A percentile compares a stretch with the other conserved stretches of the same genome.
phyloP scores from a whole-genome alignment of 345 rosid genomes.

The Populus nigra region DNA sequence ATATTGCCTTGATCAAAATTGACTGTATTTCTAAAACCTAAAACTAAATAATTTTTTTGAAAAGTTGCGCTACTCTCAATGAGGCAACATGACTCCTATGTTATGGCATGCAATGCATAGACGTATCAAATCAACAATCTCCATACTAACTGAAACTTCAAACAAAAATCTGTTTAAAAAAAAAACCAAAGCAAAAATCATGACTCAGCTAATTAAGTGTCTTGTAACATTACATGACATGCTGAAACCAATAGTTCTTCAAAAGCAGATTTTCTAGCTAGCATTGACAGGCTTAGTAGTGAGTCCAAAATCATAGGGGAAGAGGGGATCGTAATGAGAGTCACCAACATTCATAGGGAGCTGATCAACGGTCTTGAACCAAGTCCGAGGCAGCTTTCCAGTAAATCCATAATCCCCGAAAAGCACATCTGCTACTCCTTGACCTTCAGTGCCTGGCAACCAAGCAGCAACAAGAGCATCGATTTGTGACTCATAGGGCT shows the following conservation, averaged over 20 bases:
- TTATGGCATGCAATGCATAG: no score
- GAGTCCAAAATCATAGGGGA: conserved; percentile 39
- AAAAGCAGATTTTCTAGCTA: not conserved
- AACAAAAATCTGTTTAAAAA: not conserved
- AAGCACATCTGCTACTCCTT: conserved; percentile 26
- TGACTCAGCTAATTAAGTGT: not conserved
- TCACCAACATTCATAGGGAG: conserved; percentile 32
- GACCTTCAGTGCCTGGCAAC: conserved; percentile 27
- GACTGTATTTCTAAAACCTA: no score
- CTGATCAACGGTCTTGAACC: conserved; percentile 15
- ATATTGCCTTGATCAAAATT: no score
- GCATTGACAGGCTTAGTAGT: conserved; percentile 21
- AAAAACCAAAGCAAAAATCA: not conserved
- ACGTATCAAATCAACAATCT: not conserved
- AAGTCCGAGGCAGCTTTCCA: conserved; percentile 20
- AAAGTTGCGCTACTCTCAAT: no score
- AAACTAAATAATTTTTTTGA: no score
- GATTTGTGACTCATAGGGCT: conserved; percentile 4
- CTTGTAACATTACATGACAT: not conserved
- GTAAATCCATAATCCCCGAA: conserved; percentile 27
- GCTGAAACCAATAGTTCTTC: not conserved
- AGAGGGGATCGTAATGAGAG: conserved; percentile 42
- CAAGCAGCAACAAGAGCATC: conserved; percentile 24
- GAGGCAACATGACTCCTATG: no score
- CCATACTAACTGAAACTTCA: not conserved